Conservation (phyloP, 129 eudicot species). For the Saposhnikovia divaricata region DNA sequence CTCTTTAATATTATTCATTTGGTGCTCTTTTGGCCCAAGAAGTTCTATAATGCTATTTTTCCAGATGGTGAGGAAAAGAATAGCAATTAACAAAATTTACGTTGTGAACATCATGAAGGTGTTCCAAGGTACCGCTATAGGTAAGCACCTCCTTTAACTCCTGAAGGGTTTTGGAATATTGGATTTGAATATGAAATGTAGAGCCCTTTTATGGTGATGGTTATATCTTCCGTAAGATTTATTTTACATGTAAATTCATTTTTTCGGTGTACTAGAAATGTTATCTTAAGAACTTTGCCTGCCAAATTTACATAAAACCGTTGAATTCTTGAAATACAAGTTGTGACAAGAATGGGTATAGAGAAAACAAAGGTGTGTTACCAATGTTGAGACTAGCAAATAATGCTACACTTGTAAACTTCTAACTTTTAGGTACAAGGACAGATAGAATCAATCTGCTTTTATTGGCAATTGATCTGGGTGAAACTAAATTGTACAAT, state of each 20-base stretch:
- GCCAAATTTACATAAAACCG: background rate
- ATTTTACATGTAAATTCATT: background rate
- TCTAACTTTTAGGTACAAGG: too few species aligned
- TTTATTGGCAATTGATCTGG: too few species aligned
- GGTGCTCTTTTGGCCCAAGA: too few species aligned
- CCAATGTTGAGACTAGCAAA: background rate
- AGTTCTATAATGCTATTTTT: constrained; percentile 88
- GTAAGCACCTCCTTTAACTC: constrained; percentile 88
- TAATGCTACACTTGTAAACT: background rate
- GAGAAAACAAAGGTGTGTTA: background rate
- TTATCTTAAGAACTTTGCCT: background rate
- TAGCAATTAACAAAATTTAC: constrained; percentile 36
- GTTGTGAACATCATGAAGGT: constrained; percentile 95
- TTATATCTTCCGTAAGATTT: background rate
- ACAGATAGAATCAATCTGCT: too few species aligned
- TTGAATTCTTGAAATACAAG: background rate
- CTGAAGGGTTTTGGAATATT: constrained; percentile 99
- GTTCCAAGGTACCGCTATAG: constrained; percentile 95
- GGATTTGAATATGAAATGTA: constrained; percentile 94
- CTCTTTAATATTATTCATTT: too few species aligned
- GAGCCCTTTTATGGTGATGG: constrained; percentile 12
- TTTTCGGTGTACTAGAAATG: background rate
- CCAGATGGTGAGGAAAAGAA: constrained; percentile 35
- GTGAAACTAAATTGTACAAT: too few species aligned
- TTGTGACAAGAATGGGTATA: background rate